These are phyloP conservation scores for Ceratobasidium papillatum DNA, from an alignment of 1,284 basidiomycete species.

Conservation along the genomic window DNA sequence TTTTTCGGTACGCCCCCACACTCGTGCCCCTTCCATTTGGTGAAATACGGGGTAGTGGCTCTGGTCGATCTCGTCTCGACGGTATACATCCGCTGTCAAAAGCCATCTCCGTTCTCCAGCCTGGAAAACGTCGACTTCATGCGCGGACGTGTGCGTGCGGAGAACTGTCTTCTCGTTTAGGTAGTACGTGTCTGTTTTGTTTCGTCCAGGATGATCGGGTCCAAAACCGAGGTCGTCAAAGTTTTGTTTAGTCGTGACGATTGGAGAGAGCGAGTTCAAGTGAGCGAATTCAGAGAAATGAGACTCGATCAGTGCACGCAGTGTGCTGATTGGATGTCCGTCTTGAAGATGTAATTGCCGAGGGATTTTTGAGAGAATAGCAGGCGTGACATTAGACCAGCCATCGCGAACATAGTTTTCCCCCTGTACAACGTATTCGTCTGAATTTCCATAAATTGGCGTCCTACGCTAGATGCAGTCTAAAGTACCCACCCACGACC, in stretches of 20 bases:
- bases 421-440: slow-evolving; percentile 27
- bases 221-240: slow-evolving; percentile 98
- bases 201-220: slow-evolving; percentile 90
- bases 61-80: slow-evolving; percentile 97
- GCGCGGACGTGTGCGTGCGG: slow-evolving; percentile 96
- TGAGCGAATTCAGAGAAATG: slow-evolving; percentile 76
- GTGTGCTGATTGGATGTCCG: slow-evolving; percentile 86
- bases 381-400: slow-evolving; percentile 78
- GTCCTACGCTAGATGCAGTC: not conserved
- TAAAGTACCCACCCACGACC: not conserved
- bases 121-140: slow-evolving; percentile 93
- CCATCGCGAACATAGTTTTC: slow-evolving; percentile 20
- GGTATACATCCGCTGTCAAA: slow-evolving; percentile 97
- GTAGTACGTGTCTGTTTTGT: slow-evolving; percentile 94
- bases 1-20: slow-evolving; percentile 67
- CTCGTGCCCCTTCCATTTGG: slow-evolving; percentile 95
- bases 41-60: slow-evolving; percentile 99
- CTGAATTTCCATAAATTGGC: not conserved
- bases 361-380: slow-evolving; percentile 80
- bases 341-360: slow-evolving; percentile 78
- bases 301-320: slow-evolving; percentile 84
- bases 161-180: slow-evolving; percentile 91
- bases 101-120: slow-evolving; percentile 84
- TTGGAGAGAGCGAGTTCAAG: slow-evolving; percentile 75
- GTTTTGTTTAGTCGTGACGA: slow-evolving; percentile 92